Conservation (phyloP, 2,329 filamentous ascomycete species). For the Thielaviopsis populi region DNA sequence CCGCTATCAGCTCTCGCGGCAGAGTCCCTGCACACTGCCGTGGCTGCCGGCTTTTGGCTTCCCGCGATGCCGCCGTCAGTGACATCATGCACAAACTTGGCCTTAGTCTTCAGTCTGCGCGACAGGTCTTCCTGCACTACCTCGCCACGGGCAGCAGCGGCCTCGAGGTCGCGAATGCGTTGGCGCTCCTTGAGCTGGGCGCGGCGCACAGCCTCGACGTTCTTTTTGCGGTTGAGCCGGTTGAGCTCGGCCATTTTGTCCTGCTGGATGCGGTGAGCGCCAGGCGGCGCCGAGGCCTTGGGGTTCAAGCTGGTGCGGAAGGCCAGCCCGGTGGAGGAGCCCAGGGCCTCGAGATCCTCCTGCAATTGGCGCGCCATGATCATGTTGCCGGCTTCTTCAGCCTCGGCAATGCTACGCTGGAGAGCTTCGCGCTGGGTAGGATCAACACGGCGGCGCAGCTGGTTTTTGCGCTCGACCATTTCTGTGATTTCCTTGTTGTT, state of each 20-base stretch:
- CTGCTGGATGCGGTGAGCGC: conserved; percentile 47
- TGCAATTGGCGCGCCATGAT: conserved; percentile 39
- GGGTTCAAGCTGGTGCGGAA: conserved; percentile 51
- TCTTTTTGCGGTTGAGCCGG: conserved; percentile 65
- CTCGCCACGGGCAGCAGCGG: conserved; percentile 48
- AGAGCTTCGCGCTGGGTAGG: conserved; percentile 54
- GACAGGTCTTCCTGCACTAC: conserved; percentile 42
- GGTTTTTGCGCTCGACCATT: conserved; percentile 58
- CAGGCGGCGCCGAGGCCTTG: conserved; percentile 30
- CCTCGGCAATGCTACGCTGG: conserved; percentile 49
- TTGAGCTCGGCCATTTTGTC: conserved; percentile 76
- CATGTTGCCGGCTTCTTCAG: conserved; percentile 47
- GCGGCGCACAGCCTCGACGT: conserved; percentile 79
- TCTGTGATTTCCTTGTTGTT: conserved; percentile 69
- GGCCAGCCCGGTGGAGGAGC: conserved; percentile 52
- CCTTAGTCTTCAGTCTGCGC: conserved; percentile 49
- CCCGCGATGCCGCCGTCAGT: conserved; percentile 26
- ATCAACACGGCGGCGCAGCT: conserved; percentile 50
- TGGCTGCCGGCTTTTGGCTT: conserved; percentile 18
- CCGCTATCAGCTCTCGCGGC: not conserved
- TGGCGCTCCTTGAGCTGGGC: conserved; percentile 72
- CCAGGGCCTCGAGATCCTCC: conserved; percentile 46
- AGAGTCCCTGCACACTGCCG: conserved; percentile 26
- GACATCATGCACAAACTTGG: conserved; percentile 53
- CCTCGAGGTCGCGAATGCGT: conserved; percentile 43